Conservation (phyloP, 2,329 filamentous ascomycete species). For the Cladosporium sp. region DNA sequence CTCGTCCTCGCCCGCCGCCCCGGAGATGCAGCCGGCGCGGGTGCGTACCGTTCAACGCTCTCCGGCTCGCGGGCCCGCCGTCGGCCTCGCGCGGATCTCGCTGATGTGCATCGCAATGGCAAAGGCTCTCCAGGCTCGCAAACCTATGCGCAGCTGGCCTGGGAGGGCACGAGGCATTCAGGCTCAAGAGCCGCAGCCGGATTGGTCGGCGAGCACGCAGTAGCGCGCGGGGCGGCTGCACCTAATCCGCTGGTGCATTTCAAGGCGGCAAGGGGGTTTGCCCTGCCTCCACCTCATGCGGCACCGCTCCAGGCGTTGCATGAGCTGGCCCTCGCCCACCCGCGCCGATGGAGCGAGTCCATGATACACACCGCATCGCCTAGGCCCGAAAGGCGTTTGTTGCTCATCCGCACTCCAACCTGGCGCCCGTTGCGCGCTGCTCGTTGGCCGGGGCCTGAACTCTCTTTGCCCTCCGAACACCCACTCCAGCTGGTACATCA, state of each 20-base stretch:
- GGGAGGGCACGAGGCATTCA: background rate
- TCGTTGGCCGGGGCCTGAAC: slow-evolving; percentile 3
- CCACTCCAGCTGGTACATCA: slow-evolving; percentile 5
- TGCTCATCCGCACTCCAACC: slow-evolving; percentile 3
- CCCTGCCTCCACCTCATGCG: slow-evolving; percentile 1
- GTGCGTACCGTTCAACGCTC: too few relatives aligned
- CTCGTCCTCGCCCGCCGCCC: too few relatives aligned
- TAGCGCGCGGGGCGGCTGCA: slow-evolving; percentile 4
- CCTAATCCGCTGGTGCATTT: slow-evolving; percentile 10
- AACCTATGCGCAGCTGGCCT: background rate
- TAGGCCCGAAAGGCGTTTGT: slow-evolving; percentile 7
- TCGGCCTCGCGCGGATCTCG: too few relatives aligned
- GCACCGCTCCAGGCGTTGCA: background rate
- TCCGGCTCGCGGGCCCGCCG: too few relatives aligned
- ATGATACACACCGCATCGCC: slow-evolving; percentile 6
- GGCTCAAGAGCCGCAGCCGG: background rate
- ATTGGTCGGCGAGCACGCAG: background rate
- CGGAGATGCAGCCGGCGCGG: too few relatives aligned
- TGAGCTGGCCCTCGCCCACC: slow-evolving; percentile 3
- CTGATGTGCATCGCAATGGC: too few relatives aligned
- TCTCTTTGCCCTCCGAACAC: slow-evolving; percentile 2
- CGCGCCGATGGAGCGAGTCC: slow-evolving; percentile 1
- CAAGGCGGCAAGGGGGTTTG: slow-evolving; percentile 3
- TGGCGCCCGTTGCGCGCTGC: background rate
- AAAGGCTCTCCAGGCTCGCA: too few relatives aligned